Percentiles rank a stretch among this genome's conserved stretches.
Conservation (phyloP, 805 yeast genomes). For the Maudiozyma serrabonitensis region DNA sequence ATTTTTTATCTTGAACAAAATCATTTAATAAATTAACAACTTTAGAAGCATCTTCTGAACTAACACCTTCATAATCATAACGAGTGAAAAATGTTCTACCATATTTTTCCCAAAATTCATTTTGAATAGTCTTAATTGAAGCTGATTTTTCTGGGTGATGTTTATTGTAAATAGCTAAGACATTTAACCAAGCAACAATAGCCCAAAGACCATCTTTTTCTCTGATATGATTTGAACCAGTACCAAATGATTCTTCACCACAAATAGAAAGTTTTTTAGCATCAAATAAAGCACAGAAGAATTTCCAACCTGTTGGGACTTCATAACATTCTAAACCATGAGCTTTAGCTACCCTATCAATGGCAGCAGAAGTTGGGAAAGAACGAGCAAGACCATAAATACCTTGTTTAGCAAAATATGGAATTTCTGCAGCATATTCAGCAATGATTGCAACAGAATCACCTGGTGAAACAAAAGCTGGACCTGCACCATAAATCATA, state of each 20-base stretch:
- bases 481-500: conserved; percentile 91
- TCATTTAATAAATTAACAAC: conserved; percentile 47
- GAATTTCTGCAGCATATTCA: conserved; percentile 82
- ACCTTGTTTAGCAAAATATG: conserved; percentile 82
- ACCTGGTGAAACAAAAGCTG: conserved; percentile 92
- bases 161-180: conserved; percentile 73
- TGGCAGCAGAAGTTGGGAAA: conserved; percentile 94
- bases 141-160: conserved; percentile 47
- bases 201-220: conserved; percentile 99
- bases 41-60: conserved; percentile 61
- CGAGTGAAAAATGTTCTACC: conserved; percentile 97
- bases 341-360: conserved; percentile 78
- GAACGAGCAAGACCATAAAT: conserved; percentile 90
- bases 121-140: conserved; percentile 71
- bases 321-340: conserved; percentile 74
- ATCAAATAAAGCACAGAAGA: conserved; percentile 91
- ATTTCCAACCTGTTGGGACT: conserved; percentile 99
- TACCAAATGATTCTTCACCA: conserved; percentile 97
- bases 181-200: conserved; percentile 91
- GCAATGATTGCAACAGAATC: conserved; percentile 97
- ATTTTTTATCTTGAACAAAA: conserved; percentile 30
- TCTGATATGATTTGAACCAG: conserved; percentile 94
- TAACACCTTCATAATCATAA: conserved; percentile 83
- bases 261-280: conserved; percentile 89
- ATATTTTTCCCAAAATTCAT: conserved; percentile 78